Evolutionary conservation across 495 filamentous ascomycete genomes (phyloP).

Genomic region (Bathelium albidoporum): DNA sequence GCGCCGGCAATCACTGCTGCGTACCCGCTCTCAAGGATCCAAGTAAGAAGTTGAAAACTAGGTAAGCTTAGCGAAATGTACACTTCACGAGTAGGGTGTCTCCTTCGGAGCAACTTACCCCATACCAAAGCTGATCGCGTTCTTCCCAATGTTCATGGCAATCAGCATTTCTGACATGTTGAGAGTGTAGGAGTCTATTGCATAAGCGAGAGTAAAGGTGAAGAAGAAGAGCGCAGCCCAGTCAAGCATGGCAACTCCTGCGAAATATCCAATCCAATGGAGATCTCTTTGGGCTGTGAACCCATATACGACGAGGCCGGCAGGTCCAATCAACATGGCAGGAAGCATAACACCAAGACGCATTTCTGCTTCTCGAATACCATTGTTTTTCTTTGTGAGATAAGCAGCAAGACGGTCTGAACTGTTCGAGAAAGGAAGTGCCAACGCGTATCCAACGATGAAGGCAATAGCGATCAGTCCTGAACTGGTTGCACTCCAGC

Average conservation of each 20-base stretch:
- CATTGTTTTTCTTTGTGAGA: conserved; percentile 16
- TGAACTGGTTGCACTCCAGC: conserved; percentile 13
- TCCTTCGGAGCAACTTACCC: conserved; percentile 21
- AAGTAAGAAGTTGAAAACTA: conserved; percentile 42
- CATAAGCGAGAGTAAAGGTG: conserved; percentile 20
- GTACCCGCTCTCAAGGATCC: conserved; percentile 47
- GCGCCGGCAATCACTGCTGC: conserved; percentile 48
- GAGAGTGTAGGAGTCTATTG: conserved; percentile 29
- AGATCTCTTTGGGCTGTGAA: conserved; percentile 15
- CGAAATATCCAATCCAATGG: conserved; percentile 22
- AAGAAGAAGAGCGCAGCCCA: conserved; percentile 31
- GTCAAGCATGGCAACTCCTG: conserved; percentile 18
- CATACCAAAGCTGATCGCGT: conserved; percentile 53
- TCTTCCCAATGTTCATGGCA: conserved; percentile 59
- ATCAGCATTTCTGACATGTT: conserved; percentile 51
- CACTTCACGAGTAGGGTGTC: background rate
- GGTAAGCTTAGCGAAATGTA: background rate
- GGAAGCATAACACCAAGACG: conserved; percentile 19
- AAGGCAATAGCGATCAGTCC: conserved; percentile 18
- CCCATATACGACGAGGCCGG: conserved; percentile 17
- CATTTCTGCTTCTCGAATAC: conserved; percentile 21
- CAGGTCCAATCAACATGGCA: conserved; percentile 17
- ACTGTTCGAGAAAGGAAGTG: conserved; percentile 15
- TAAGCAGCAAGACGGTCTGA: conserved; percentile 19
- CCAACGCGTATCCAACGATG: conserved; percentile 19